Percentiles rank a stretch among this genome's conserved stretches.
Conservation (phyloP, 1,284 basidiomycete genomes). For the Apiotrichum montevideense region DNA sequence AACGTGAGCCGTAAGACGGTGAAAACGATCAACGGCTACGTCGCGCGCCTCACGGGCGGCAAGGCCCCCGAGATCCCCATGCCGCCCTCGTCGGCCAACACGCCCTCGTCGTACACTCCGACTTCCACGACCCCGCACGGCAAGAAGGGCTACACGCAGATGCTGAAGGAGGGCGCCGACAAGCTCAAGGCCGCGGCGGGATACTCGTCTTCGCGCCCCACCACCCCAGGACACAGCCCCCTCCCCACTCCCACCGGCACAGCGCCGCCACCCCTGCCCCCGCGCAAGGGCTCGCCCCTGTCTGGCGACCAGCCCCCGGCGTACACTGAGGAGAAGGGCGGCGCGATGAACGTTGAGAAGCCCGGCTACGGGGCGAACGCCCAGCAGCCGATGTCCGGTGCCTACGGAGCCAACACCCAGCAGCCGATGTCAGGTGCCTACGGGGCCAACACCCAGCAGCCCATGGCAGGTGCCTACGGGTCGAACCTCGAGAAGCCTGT, state of each 20-base stretch:
- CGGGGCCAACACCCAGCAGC: neutral
- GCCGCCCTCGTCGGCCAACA: neutral
- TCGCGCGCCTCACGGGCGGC: slow-evolving; percentile 1
- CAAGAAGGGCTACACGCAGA: neutral
- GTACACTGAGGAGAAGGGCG: neutral
- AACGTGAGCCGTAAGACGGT: slow-evolving; percentile 8
- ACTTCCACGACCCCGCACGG: neutral
- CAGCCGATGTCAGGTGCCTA: neutral
- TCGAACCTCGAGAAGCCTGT: neutral
- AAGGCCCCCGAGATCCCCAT: neutral
- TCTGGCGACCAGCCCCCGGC: neutral
- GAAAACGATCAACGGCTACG: slow-evolving; percentile 8
- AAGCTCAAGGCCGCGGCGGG: neutral
- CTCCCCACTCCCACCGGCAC: neutral
- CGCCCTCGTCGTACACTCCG: neutral
- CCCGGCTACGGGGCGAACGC: neutral
- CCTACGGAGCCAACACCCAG: neutral
- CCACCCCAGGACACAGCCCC: neutral
- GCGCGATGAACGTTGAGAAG: neutral
- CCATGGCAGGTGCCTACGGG: neutral
- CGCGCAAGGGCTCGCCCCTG: neutral
- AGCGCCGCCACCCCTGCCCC: neutral
- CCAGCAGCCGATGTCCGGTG: no score
- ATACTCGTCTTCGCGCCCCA: neutral
- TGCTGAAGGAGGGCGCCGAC: neutral